phyloP scores from a whole-genome alignment of 352 stramenopile genomes.

The Globisporangium carolinianum region DNA sequence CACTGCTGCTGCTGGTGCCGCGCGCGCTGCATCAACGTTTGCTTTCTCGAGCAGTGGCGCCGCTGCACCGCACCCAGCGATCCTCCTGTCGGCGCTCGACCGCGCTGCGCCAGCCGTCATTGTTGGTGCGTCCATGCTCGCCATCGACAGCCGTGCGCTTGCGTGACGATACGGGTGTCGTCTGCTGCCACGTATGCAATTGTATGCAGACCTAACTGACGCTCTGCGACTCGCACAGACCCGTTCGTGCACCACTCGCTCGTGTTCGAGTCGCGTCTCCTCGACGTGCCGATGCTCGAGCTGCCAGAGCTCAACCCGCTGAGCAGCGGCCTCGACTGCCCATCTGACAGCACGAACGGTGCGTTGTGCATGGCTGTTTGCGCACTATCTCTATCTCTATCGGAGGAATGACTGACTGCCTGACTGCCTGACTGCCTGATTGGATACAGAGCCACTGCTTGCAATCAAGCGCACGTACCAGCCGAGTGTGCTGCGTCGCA shows the following conservation, averaged over 20 bases:
- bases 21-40: constrained; percentile 8
- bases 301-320: constrained; percentile 11
- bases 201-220: neutral
- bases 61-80: constrained; percentile 9
- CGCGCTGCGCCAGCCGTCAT: constrained; percentile 5
- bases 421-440: neutral
- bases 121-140: constrained; percentile 5
- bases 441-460: constrained; percentile 44
- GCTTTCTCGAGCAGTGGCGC: neutral
- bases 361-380: neutral
- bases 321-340: constrained; percentile 10
- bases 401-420: neutral
- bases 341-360: constrained; percentile 13
- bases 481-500: constrained; percentile 78
- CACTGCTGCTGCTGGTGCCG: neutral
- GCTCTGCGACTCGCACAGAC: neutral
- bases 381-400: neutral
- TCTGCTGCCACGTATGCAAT: neutral
- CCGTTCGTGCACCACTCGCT: constrained; percentile 10
- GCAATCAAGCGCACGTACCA: constrained; percentile 85
- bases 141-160: neutral
- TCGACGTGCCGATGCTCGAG: constrained; percentile 9
- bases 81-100: constrained; percentile 13
- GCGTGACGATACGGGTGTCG: neutral
- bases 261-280: constrained; percentile 12